phyloP scores from a whole-genome alignment of 495 filamentous ascomycete genomes.

The Xylona heveae region DNA sequence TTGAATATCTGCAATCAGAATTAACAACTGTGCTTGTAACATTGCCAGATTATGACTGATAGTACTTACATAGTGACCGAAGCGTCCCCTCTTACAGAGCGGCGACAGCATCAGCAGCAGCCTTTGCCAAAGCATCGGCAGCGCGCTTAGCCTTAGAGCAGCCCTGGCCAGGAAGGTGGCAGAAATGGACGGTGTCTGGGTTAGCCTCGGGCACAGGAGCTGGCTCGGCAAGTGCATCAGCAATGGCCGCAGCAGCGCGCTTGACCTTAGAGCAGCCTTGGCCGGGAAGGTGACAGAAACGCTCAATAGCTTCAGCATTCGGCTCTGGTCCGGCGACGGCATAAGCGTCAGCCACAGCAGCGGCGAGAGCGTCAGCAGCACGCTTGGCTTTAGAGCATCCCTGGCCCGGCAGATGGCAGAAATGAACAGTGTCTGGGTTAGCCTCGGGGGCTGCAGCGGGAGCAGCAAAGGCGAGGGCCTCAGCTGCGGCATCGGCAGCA shows the following conservation, averaged over 20 bases:
- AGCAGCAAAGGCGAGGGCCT: slow-evolving; percentile 15
- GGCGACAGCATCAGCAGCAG: slow-evolving; percentile 22
- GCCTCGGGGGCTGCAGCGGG: slow-evolving; percentile 1
- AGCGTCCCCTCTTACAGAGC: too few relatives aligned
- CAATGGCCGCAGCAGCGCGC: slow-evolving; percentile 21
- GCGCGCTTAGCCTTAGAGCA: slow-evolving; percentile 13
- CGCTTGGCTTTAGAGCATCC: not conserved
- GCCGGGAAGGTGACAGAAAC: slow-evolving; percentile 17
- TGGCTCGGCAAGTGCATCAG: slow-evolving; percentile 18
- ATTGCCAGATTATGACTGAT: too few relatives aligned
- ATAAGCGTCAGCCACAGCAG: not conserved
- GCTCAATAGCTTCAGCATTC: slow-evolving; percentile 1
- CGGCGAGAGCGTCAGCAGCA: not conserved
- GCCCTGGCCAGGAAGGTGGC: slow-evolving; percentile 5
- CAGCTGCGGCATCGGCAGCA: slow-evolving; percentile 26
- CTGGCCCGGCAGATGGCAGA: not conserved
- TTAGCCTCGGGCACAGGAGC: slow-evolving; percentile 4
- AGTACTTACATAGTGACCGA: too few relatives aligned
- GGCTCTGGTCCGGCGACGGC: slow-evolving; percentile 2
- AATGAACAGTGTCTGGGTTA: not conserved
- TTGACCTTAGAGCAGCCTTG: slow-evolving; percentile 25
- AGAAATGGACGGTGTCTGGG: slow-evolving; percentile 5
- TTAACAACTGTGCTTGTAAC: too few relatives aligned
- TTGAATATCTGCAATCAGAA: too few relatives aligned
- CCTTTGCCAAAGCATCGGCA: slow-evolving; percentile 12